Evolutionary conservation across 768 basidiomycete species (phyloP).

Genomic region (Porpolomopsis calyptriformis): DNA sequence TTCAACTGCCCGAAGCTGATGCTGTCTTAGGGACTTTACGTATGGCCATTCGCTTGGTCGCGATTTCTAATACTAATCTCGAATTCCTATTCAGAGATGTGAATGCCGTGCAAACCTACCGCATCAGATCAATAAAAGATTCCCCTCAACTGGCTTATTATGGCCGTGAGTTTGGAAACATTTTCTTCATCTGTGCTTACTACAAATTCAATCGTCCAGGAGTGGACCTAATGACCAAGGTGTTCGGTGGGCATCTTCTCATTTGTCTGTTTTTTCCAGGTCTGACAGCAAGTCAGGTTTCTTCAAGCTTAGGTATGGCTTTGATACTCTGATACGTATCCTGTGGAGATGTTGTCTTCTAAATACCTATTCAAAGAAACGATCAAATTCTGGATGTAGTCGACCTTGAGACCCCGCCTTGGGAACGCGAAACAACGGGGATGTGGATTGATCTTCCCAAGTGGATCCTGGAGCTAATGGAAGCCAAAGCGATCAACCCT

Average conservation of each 20-base stretch:
- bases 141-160: conserved; percentile 54
- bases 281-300: conserved; percentile 39
- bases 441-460: conserved; percentile 71
- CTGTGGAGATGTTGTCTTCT: not conserved
- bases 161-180: conserved; percentile 38
- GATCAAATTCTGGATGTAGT: conserved; percentile 60
- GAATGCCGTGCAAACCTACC: conserved; percentile 65
- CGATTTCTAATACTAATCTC: not conserved
- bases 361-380: conserved; percentile 31
- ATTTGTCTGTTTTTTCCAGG: not conserved
- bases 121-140: conserved; percentile 54
- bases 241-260: conserved; percentile 50
- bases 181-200: not conserved
- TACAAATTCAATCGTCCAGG: conserved; percentile 26
- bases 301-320: conserved; percentile 59
- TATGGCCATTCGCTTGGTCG: conserved; percentile 23
- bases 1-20: not conserved
- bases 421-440: conserved; percentile 63
- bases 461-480: conserved; percentile 40
- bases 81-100: conserved; percentile 42
- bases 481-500: conserved; percentile 43
- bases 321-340: not conserved
- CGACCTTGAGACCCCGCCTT: conserved; percentile 68
- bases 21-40: conserved; percentile 57
- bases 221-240: conserved; percentile 52